A percentile compares a stretch with the other conserved stretches of the same genome.
Evolutionary conservation across 495 filamentous ascomycete genomes (phyloP).

Genomic region (Penicillium samsonianum): DNA sequence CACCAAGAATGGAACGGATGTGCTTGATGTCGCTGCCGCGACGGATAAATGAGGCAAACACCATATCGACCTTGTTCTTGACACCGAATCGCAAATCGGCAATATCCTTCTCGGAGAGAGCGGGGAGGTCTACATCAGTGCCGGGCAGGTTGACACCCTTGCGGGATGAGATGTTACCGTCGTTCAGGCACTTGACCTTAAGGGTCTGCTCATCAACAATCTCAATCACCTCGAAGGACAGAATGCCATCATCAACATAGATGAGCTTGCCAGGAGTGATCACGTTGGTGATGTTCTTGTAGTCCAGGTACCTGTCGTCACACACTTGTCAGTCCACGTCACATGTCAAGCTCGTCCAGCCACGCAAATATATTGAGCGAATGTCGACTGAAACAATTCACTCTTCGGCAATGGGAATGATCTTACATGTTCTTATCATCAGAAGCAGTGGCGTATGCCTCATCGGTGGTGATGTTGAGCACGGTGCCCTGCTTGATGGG

Average conservation of each 20-base stretch:
- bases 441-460: slow-evolving; percentile 81
- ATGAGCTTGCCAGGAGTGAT: slow-evolving; percentile 91
- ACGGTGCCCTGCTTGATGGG: slow-evolving; percentile 80
- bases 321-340: slow-evolving; percentile 16
- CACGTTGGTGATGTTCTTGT: slow-evolving; percentile 99
- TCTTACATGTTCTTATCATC: slow-evolving; percentile 92
- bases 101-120: slow-evolving; percentile 98
- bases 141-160: slow-evolving; percentile 99
- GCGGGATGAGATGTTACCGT: slow-evolving; percentile 95
- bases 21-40: slow-evolving; percentile 84
- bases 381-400: background rate
- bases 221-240: slow-evolving; percentile 90
- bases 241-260: slow-evolving; percentile 97
- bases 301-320: slow-evolving; percentile 84
- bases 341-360: background rate
- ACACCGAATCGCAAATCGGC: slow-evolving; percentile 90
- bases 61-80: slow-evolving; percentile 97
- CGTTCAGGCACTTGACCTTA: slow-evolving; percentile 82
- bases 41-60: slow-evolving; percentile 98
- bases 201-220: slow-evolving; percentile 87
- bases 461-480: slow-evolving; percentile 96
- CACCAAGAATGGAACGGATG: slow-evolving; percentile 88
- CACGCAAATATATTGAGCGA: background rate
- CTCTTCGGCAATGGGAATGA: background rate
- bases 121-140: slow-evolving; percentile 96